Conservation (phyloP, 2,329 filamentous ascomycete species). For the Fusarium xyrophilum region DNA sequence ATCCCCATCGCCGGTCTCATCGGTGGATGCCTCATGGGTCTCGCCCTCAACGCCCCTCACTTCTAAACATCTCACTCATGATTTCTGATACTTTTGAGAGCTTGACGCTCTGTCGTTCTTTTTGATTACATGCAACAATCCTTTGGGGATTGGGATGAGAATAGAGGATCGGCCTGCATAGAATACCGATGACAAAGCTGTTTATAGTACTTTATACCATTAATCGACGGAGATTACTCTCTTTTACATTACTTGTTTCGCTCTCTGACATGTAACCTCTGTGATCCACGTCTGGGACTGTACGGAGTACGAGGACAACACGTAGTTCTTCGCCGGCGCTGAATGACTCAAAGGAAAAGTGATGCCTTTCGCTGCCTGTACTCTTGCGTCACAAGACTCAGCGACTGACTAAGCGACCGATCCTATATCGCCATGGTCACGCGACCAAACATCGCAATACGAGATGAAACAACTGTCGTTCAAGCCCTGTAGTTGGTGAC, state of each 20-base stretch:
- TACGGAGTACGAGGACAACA: neutral
- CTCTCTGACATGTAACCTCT: neutral
- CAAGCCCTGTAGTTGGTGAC: neutral
- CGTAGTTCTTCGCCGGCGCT: too few relatives aligned
- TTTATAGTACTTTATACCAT: slow-evolving; percentile 20
- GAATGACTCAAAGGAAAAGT: neutral
- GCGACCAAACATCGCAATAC: neutral
- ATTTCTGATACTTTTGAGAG: slow-evolving; percentile 11
- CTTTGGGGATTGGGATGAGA: neutral
- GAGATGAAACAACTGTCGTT: neutral
- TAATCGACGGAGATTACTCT: slow-evolving; percentile 26
- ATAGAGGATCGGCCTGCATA: slow-evolving; percentile 26
- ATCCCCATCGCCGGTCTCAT: slow-evolving; percentile 53
- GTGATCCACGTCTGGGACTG: neutral
- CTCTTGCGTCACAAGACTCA: neutral
- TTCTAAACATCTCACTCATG: slow-evolving; percentile 32
- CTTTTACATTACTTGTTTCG: neutral
- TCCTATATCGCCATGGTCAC: neutral
- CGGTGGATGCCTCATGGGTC: slow-evolving; percentile 51
- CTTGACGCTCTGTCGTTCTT: slow-evolving; percentile 10
- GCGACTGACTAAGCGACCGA: neutral
- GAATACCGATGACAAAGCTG: slow-evolving; percentile 10
- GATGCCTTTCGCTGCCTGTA: neutral
- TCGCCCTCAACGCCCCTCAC: slow-evolving; percentile 51
- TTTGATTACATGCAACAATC: neutral